These are phyloP conservation scores for Metarhizium humberi DNA, from an alignment of 2,329 filamentous ascomycete species.

Conservation along the genomic window DNA sequence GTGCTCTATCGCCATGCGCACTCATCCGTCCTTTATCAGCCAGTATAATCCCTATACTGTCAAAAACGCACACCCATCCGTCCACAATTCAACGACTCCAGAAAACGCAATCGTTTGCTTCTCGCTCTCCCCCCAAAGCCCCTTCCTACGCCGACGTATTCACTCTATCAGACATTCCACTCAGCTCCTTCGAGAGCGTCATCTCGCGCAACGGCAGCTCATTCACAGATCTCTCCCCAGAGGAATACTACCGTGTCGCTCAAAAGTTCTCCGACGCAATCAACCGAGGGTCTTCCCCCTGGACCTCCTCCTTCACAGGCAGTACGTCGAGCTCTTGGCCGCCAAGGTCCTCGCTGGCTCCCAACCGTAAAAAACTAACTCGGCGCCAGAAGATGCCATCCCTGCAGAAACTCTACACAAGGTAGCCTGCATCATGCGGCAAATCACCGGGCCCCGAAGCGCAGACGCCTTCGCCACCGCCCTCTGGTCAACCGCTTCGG, in stretches of 20 bases:
- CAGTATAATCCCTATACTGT: not conserved
- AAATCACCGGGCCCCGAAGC: conserved; percentile 5
- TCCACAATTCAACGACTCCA: not conserved
- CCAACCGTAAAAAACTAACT: not conserved
- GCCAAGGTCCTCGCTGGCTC: not conserved
- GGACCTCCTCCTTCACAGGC: conserved; percentile 10
- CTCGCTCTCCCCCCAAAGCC: not conserved
- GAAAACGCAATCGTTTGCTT: conserved; percentile 3
- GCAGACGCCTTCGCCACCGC: conserved; percentile 11
- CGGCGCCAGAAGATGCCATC: conserved; percentile 11
- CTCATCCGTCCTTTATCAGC: not conserved
- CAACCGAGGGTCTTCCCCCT: conserved; percentile 12
- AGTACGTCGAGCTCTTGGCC: conserved; percentile 12
- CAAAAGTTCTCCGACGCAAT: conserved; percentile 14
- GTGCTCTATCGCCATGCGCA: not conserved
- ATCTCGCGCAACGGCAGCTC: conserved; percentile 8
- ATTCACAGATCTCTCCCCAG: conserved; percentile 12
- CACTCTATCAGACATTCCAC: conserved; percentile 14
- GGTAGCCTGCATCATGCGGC: conserved; percentile 18
- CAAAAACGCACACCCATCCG: not conserved
- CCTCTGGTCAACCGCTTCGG: conserved; percentile 24
- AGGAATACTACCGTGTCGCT: conserved; percentile 15
- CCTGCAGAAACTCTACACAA: conserved; percentile 15
- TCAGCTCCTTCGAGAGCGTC: conserved; percentile 11
- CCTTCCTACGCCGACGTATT: conserved; percentile 9